phyloP scores from a whole-genome alignment of 2,329 filamentous ascomycete genomes.

The Talaromyces sp. region DNA sequence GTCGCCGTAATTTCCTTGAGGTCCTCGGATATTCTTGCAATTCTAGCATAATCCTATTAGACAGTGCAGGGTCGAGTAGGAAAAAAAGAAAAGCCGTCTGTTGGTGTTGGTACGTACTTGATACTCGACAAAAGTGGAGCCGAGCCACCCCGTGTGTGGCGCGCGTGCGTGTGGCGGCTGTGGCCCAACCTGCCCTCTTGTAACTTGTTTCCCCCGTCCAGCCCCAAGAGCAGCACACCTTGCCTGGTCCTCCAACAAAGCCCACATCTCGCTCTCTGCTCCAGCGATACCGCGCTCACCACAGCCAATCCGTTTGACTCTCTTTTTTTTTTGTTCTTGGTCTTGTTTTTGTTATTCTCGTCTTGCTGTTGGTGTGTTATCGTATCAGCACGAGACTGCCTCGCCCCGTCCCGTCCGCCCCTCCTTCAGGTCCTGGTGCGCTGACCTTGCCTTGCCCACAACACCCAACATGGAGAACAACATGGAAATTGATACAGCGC shows the following conservation, averaged over 20 bases:
- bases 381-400: conserved; percentile 10
- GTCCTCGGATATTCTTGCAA: not conserved
- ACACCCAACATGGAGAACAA: conserved; percentile 74
- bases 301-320: not conserved
- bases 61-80: not conserved
- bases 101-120: no score
- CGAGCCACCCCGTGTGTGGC: not conserved
- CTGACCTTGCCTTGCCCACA: conserved; percentile 17
- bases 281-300: not conserved
- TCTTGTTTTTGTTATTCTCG: not conserved
- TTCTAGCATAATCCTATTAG: not conserved
- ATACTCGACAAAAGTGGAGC: not conserved
- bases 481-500: conserved; percentile 91
- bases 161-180: not conserved
- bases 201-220: not conserved
- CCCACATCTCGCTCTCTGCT: conserved; percentile 2
- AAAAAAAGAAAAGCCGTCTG: not conserved
- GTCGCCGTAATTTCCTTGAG: not conserved
- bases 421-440: conserved; percentile 19
- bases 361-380: not conserved
- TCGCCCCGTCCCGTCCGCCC: conserved; percentile 10
- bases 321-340: conserved; percentile 17
- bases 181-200: conserved; percentile 9
- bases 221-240: conserved; percentile 5
- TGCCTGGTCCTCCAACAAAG: conserved; percentile 1